Percentiles rank a stretch among this genome's conserved stretches.
Evolutionary conservation across 2,329 filamentous ascomycete genomes (phyloP).

Genomic region (Ploettnerulaceae sp.): DNA sequence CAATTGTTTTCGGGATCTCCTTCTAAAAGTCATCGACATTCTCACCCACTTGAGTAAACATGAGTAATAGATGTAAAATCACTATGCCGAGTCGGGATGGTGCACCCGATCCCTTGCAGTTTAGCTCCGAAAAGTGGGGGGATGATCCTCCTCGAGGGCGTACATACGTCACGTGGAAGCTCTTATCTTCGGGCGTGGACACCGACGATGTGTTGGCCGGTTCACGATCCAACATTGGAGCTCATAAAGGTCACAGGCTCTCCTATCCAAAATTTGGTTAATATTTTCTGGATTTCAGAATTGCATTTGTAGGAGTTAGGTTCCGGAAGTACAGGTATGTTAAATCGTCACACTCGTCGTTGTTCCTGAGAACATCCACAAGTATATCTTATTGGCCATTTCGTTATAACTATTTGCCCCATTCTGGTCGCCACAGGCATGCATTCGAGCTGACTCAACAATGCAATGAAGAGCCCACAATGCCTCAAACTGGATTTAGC

Average conservation of each 20-base stretch:
- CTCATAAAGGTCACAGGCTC: no score
- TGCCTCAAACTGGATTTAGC: not conserved
- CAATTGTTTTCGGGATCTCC: not conserved
- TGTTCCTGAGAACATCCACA: no score
- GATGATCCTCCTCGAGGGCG: not conserved
- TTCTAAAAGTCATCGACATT: no score
- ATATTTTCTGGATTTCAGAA: no score
- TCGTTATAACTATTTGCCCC: no score
- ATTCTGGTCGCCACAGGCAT: no score
- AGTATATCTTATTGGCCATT: no score
- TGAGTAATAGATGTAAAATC: not conserved
- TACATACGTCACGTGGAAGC: conserved; percentile 7
- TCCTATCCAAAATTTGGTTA: no score
- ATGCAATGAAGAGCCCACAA: not conserved
- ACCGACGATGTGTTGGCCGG: conserved; percentile 5
- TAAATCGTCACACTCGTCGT: no score
- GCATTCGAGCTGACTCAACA: not conserved
- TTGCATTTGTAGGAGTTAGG: no score
- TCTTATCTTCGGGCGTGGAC: conserved; percentile 13
- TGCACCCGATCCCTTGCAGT: conserved; percentile 8
- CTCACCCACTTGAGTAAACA: not conserved
- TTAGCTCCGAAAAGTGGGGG: conserved; percentile 16
- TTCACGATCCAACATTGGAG: conserved; percentile 6
- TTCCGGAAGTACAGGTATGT: no score
- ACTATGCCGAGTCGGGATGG: conserved; percentile 9